Conservation (phyloP, 305 asterid genomes). For the Rubia balearica region DNA sequence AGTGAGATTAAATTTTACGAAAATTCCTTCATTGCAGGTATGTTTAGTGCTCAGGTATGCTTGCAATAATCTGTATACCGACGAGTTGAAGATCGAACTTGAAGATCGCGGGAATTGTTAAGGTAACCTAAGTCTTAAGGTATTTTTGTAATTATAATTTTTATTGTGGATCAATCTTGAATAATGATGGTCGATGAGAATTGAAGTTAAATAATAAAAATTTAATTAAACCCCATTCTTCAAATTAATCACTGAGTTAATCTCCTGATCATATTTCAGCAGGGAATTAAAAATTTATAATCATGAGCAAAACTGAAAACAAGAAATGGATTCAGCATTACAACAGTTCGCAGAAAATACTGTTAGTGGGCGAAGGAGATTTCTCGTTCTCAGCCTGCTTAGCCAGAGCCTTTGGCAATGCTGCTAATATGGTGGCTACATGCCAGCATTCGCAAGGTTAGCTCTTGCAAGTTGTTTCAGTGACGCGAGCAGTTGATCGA, state of each 20-base stretch:
- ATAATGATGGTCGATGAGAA: too few species aligned
- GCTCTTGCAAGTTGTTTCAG: not conserved
- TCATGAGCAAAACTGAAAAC: not conserved
- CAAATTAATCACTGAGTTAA: too few species aligned
- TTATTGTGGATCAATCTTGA: too few species aligned
- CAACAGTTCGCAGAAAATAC: conserved; percentile 16
- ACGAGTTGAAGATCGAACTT: too few species aligned
- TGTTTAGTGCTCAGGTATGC: not conserved
- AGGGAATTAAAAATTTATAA: too few species aligned
- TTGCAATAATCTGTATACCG: too few species aligned
- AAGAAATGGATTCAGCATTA: conserved; percentile 24
- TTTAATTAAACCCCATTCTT: too few species aligned
- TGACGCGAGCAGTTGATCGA: not conserved
- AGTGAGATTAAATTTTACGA: conserved; percentile 87
- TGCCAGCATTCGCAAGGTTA: conserved; percentile 19
- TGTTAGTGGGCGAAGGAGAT: conserved; percentile 25
- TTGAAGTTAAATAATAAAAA: too few species aligned
- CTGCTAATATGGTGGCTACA: conserved; percentile 24
- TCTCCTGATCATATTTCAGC: too few species aligned
- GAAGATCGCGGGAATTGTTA: too few species aligned
- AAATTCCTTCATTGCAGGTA: conserved; percentile 90
- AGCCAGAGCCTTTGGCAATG: conserved; percentile 24
- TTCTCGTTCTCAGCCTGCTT: conserved; percentile 28
- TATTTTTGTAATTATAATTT: too few species aligned
- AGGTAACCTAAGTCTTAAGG: too few species aligned